Evolutionary conservation across 1,139 yeast species (phyloP).

Genomic region (Debaryomycetaceae sp.): DNA sequence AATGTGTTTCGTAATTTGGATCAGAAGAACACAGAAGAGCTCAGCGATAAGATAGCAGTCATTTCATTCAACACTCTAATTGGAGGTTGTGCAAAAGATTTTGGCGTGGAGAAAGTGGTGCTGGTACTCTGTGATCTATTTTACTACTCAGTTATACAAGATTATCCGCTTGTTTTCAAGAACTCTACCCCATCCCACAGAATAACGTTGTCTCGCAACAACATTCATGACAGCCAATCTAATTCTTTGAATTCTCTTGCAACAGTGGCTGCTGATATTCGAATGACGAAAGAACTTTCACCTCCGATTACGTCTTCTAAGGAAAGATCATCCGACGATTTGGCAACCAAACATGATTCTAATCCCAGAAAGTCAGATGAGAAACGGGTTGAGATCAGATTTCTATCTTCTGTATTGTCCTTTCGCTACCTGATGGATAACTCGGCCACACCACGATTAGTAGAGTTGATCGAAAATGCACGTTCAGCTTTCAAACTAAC

Average conservation of each 20-base stretch:
- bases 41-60: conserved; percentile 47
- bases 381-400: conserved; percentile 30
- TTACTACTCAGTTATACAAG: conserved; percentile 57
- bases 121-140: conserved; percentile 65
- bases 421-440: conserved; percentile 57
- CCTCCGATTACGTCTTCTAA: background rate
- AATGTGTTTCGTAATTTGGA: conserved; percentile 51
- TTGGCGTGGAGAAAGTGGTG: conserved; percentile 68
- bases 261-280: conserved; percentile 37
- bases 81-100: conserved; percentile 74
- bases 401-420: conserved; percentile 45
- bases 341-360: background rate
- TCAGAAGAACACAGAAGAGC: conserved; percentile 30
- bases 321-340: background rate
- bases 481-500: conserved; percentile 58
- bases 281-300: conserved; percentile 5
- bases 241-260: conserved; percentile 34
- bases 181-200: conserved; percentile 17
- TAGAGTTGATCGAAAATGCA: conserved; percentile 69
- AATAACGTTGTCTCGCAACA: conserved; percentile 5
- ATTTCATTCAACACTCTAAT: conserved; percentile 54
- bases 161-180: conserved; percentile 59
- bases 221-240: conserved; percentile 1
- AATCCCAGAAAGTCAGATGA: conserved; percentile 5
- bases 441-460: conserved; percentile 65